Evolutionary conservation across 1,284 basidiomycete species (phyloP).

Genomic region (Cronartium quercuum): DNA sequence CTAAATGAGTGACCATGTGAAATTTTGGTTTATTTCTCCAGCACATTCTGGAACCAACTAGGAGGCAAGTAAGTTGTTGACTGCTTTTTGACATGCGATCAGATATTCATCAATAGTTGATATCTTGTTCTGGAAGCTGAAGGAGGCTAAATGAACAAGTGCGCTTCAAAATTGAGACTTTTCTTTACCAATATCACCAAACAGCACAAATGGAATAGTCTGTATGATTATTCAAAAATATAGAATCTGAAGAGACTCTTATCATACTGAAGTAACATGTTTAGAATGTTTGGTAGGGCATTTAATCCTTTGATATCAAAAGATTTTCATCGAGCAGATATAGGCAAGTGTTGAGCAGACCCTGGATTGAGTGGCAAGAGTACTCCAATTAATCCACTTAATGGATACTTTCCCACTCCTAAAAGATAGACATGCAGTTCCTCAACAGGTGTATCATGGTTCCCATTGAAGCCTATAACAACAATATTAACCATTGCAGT

Average conservation of each 20-base stretch:
- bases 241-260: constrained; percentile 49
- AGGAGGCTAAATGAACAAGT: constrained; percentile 44
- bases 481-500: not conserved
- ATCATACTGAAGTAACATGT: constrained; percentile 48
- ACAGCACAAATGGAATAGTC: constrained; percentile 50
- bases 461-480: constrained; percentile 47
- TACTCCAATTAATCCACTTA: constrained; percentile 48
- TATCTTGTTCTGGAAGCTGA: constrained; percentile 48
- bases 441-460: constrained; percentile 50
- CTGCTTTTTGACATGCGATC: constrained; percentile 18
- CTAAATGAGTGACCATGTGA: constrained; percentile 44
- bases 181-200: constrained; percentile 45
- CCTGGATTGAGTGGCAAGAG: constrained; percentile 36
- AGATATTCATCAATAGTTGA: constrained; percentile 47
- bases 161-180: constrained; percentile 48
- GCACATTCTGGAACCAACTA: not conserved
- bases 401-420: constrained; percentile 52
- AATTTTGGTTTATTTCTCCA: constrained; percentile 54
- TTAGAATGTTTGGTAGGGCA: constrained; percentile 42
- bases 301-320: constrained; percentile 46
- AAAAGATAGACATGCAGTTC: constrained; percentile 50
- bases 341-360: constrained; percentile 38
- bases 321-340: constrained; percentile 45
- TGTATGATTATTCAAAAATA: constrained; percentile 51
- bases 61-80: not conserved